These are phyloP conservation scores for Dioscorea dumetorum DNA, from an alignment of 106 monocot genomes.

Conservation along the genomic window DNA sequence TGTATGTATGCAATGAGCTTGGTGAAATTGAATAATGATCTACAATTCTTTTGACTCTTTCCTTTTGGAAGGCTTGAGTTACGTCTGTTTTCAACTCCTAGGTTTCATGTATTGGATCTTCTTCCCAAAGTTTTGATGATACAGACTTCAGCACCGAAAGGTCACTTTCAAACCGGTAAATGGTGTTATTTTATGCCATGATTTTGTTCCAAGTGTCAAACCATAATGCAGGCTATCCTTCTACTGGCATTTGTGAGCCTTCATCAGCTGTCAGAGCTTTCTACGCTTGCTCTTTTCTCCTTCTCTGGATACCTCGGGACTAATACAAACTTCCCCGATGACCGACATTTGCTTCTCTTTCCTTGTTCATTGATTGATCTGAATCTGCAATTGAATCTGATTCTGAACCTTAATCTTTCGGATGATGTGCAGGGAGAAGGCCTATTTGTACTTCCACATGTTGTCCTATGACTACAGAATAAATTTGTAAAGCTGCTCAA, in stretches of 20 bases:
- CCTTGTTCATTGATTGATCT: background rate
- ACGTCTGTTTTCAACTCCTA: conserved; percentile 8
- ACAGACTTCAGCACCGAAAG: background rate
- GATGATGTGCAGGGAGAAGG: background rate
- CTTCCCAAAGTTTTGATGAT: conserved; percentile 29
- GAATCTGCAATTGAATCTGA: background rate
- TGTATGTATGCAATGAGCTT: conserved; percentile 18
- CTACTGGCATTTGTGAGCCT: background rate
- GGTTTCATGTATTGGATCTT: conserved; percentile 18
- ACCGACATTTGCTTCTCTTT: too few relatives aligned
- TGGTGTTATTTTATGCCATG: conserved; percentile 1
- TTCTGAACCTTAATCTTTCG: background rate
- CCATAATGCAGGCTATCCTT: background rate
- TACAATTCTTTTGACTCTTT: conserved; percentile 1
- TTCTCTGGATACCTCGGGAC: background rate
- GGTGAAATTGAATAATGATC: conserved; percentile 13
- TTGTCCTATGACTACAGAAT: background rate
- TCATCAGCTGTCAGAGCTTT: background rate
- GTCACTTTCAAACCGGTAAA: background rate
- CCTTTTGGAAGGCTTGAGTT: background rate
- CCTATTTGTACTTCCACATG: conserved; percentile 11
- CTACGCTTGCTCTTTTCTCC: too few relatives aligned
- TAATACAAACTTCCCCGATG: background rate
- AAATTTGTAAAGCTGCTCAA: conserved; percentile 13
- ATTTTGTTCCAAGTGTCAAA: conserved; percentile 2